These are phyloP conservation scores for Torulaspora franciscae DNA, from an alignment of 805 yeast species.

Conservation along the genomic window DNA sequence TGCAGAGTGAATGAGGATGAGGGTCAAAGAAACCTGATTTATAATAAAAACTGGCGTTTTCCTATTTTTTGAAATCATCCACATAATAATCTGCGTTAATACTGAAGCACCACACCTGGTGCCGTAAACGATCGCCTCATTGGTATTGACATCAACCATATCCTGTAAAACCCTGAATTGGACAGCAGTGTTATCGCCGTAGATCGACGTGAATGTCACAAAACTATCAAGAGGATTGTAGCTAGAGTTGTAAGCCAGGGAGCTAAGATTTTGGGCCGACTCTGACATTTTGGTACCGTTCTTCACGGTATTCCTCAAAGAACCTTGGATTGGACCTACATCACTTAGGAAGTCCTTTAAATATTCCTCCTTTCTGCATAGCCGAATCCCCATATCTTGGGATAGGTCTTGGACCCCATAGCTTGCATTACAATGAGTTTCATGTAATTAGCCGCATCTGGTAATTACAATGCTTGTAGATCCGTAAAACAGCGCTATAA, in stretches of 20 bases:
- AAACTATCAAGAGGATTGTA: conserved; percentile 27
- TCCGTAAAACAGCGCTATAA: neutral
- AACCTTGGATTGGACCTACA: neutral
- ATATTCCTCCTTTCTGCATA: neutral
- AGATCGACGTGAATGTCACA: conserved; percentile 41
- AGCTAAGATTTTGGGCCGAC: conserved; percentile 7
- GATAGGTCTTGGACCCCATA: neutral
- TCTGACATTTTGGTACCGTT: conserved; percentile 1
- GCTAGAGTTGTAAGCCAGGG: conserved; percentile 20
- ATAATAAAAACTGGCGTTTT: conserved; percentile 68
- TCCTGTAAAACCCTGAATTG: conserved; percentile 43
- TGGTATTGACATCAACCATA: conserved; percentile 33
- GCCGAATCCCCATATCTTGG: neutral
- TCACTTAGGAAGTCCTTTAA: neutral
- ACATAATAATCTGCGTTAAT: conserved; percentile 43
- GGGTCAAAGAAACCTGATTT: conserved; percentile 56
- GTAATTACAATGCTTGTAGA: conserved; percentile 19
- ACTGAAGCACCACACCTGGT: conserved; percentile 54
- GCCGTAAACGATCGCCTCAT: conserved; percentile 48
- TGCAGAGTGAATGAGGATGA: conserved; percentile 56
- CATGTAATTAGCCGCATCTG: conserved; percentile 24
- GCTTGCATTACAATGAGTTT: conserved; percentile 9
- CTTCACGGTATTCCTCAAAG: neutral
- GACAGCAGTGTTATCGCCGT: conserved; percentile 37
- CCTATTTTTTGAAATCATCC: conserved; percentile 48